These are phyloP conservation scores for Anthostomella pinea DNA, from an alignment of 2,329 filamentous ascomycete genomes.

Conservation along the genomic window DNA sequence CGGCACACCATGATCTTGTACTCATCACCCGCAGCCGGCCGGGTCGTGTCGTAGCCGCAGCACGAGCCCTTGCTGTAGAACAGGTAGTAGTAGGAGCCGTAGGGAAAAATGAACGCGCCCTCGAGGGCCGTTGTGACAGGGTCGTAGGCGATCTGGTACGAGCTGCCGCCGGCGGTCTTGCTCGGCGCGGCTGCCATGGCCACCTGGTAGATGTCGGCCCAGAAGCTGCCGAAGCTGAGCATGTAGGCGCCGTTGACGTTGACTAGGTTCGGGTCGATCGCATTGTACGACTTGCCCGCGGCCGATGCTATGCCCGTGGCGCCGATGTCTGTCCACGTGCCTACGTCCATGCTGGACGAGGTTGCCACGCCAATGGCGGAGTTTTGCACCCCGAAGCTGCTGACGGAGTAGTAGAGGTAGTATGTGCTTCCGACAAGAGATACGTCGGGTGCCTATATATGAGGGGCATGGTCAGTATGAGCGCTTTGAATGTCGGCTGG, in stretches of 20 bases:
- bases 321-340: conserved; percentile 60
- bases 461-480: neutral
- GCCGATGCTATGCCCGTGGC: conserved; percentile 48
- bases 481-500: neutral
- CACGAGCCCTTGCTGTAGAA: conserved; percentile 59
- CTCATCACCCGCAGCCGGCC: conserved; percentile 52
- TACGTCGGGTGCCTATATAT: conserved; percentile 62
- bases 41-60: conserved; percentile 50
- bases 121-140: conserved; percentile 50
- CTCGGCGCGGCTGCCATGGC: conserved; percentile 39
- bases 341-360: conserved; percentile 45
- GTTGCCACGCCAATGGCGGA: conserved; percentile 59
- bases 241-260: conserved; percentile 40
- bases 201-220: conserved; percentile 61
- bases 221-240: conserved; percentile 67
- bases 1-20: conserved; percentile 63
- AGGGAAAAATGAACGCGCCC: conserved; percentile 51
- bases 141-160: conserved; percentile 53
- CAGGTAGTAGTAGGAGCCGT: conserved; percentile 57
- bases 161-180: conserved; percentile 44
- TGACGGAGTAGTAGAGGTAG: conserved; percentile 68
- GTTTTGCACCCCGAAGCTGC: conserved; percentile 57
- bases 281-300: conserved; percentile 48
- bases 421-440: conserved; percentile 54
- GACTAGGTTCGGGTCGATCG: conserved; percentile 58